These are phyloP conservation scores for Gloeopeniophorella convolvens DNA, from an alignment of 768 basidiomycete species.

Conservation along the genomic window DNA sequence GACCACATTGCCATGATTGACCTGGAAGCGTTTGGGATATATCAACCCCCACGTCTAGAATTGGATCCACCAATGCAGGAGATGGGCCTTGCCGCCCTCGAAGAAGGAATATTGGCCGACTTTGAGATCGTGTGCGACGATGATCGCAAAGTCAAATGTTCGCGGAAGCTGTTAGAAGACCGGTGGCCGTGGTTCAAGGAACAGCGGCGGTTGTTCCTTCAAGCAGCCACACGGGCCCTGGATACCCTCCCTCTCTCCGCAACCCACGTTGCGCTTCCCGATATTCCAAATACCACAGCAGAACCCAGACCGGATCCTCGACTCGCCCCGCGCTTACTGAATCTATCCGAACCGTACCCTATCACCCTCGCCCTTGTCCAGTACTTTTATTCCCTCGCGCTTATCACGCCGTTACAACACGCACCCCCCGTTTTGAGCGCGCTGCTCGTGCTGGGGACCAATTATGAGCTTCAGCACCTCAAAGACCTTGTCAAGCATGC, in stretches of 20 bases:
- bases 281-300: slow-evolving; percentile 43
- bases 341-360: slow-evolving; percentile 84
- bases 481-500: slow-evolving; percentile 83
- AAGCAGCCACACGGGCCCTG: slow-evolving; percentile 49
- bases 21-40: slow-evolving; percentile 93
- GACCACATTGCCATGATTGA: slow-evolving; percentile 89
- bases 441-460: slow-evolving; percentile 75
- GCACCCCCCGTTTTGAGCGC: slow-evolving; percentile 85
- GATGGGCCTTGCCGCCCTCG: slow-evolving; percentile 76
- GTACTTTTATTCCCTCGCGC: slow-evolving; percentile 84
- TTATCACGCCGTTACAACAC: slow-evolving; percentile 88
- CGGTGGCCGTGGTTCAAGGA: slow-evolving; percentile 95
- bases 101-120: slow-evolving; percentile 76
- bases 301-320: slow-evolving; percentile 67
- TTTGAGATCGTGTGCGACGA: slow-evolving; percentile 94
- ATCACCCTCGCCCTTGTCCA: slow-evolving; percentile 86
- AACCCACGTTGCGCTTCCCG: slow-evolving; percentile 58
- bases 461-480: slow-evolving; percentile 73
- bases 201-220: slow-evolving; percentile 53
- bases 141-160: slow-evolving; percentile 74
- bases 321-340: slow-evolving; percentile 69
- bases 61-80: slow-evolving; percentile 72
- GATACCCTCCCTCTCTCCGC: slow-evolving; percentile 53
- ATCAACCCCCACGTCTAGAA: slow-evolving; percentile 70
- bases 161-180: slow-evolving; percentile 76